Evolutionary conservation across 768 basidiomycete genomes (phyloP).

Genomic region (Collybiopsis confluens): DNA sequence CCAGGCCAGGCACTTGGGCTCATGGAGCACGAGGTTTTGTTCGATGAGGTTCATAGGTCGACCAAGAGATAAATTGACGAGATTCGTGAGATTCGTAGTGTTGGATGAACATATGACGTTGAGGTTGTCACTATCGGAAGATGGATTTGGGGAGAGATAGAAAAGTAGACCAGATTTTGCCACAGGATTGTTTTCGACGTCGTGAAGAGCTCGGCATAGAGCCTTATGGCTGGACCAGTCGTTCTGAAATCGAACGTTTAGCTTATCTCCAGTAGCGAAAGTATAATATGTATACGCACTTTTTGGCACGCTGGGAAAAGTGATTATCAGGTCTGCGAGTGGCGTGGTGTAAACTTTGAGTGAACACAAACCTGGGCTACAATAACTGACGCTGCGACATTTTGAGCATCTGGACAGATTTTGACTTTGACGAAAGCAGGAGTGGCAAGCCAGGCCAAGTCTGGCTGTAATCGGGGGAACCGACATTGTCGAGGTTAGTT

Average conservation of each 20-base stretch:
- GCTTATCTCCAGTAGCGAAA: too few species aligned
- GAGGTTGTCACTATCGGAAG: conserved; percentile 11
- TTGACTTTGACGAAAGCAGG: not conserved
- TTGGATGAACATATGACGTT: conserved; percentile 11
- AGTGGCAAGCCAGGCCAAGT: not conserved
- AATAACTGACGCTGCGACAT: conserved; percentile 29
- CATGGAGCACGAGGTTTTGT: conserved; percentile 22
- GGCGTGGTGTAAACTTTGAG: not conserved
- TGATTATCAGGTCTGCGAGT: not conserved
- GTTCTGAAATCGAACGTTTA: conserved; percentile 11
- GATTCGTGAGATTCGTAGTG: conserved; percentile 8
- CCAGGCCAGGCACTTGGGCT: conserved; percentile 28
- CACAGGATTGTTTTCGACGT: conserved; percentile 17
- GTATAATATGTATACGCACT: conserved; percentile 12
- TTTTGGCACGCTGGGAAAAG: conserved; percentile 25
- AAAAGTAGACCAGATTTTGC: conserved; percentile 9
- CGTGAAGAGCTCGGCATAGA: conserved; percentile 27
- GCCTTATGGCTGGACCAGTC: conserved; percentile 28
- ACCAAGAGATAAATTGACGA: conserved; percentile 15
- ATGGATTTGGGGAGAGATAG: conserved; percentile 9
- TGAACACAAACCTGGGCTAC: conserved; percentile 19
- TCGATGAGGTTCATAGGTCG: conserved; percentile 13
- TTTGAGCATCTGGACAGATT: conserved; percentile 17
- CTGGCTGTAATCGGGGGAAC: not conserved
- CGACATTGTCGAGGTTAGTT: too few species aligned